Evolutionary conservation across 2,329 filamentous ascomycete genomes (phyloP), one percentile per base, ranked within the genome.

Genomic region (Rhinocladiella similis): DNA sequence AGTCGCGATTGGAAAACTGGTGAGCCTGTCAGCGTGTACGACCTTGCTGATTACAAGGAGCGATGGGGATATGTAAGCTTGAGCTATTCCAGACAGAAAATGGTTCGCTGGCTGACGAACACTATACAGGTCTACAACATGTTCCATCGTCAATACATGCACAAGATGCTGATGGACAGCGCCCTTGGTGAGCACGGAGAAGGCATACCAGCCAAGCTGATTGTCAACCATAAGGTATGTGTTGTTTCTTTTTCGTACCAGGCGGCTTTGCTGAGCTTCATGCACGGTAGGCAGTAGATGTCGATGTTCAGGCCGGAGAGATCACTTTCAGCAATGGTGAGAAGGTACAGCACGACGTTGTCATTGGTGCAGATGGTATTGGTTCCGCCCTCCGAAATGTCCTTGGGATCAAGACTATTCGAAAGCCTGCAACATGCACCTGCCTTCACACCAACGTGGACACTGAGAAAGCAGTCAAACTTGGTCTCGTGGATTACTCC

Each of bases 1-100:
- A 87, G 84, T 68, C 80, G 83, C 2, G 85, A 89, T 70, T 89
- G 86, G 86, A 80, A 82, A 67, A 88, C 85, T 1, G 86, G 86
- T 0, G 82, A 88, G 70, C 80, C 83, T 0, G 78, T 84, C 22
- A 87, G 80, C 62, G 82, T 85, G 0, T 88, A 86, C 63, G 79
- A 83, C 63, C 70, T 89, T 16, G 78, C 73, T 9, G 85, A 88
- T 65, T 89, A 89, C 56, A 80, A 88, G 69, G 67, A 83, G 72
- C 75, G 75, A 50, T 89, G 85, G 84, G 85, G 84, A 12, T 80
- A 83, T 68, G 79, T 82, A 33, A 7, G 29, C 10, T 33, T 33
- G 29, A 33, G 29, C 29, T 33, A 7, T 33, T 33, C 29, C 29
- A 7, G 29, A 33, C 29, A 33, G 29, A 33, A n/a, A 12, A 33